Conservation (phyloP, 495 filamentous ascomycete genomes). For the Copromyces sp. region DNA sequence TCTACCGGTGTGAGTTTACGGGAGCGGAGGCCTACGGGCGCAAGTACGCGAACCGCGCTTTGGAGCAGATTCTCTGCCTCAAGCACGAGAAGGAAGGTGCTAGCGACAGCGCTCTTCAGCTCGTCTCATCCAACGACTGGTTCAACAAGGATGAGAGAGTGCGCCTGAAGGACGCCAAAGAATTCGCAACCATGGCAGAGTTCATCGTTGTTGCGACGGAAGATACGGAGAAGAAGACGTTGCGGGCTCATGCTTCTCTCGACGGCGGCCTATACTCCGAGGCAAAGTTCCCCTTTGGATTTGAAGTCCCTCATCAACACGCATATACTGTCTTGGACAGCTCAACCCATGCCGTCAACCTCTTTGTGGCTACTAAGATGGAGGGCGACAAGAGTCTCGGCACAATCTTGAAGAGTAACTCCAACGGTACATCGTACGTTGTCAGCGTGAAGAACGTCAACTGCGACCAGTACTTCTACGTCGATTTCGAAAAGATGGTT, state of each 20-base stretch:
- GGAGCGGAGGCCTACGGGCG: constrained; percentile 41
- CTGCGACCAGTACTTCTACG: constrained; percentile 60
- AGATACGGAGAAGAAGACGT: constrained; percentile 49
- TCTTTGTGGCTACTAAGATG: constrained; percentile 72
- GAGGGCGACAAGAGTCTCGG: constrained; percentile 55
- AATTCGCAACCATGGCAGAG: constrained; percentile 87
- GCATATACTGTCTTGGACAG: constrained; percentile 90
- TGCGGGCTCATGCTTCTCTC: constrained; percentile 72
- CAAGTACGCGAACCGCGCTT: constrained; percentile 51
- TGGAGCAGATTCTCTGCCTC: constrained; percentile 73
- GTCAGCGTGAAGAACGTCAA: constrained; percentile 70
- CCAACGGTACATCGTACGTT: constrained; percentile 91
- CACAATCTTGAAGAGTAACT: constrained; percentile 94
- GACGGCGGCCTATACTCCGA: constrained; percentile 74
- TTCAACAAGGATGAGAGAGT: constrained; percentile 47
- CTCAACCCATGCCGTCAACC: constrained; percentile 82
- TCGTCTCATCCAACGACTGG: constrained; percentile 65
- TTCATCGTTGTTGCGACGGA: constrained; percentile 84
- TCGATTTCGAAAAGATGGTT: constrained; percentile 93
- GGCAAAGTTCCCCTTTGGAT: constrained; percentile 73
- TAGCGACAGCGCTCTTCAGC: constrained; percentile 50
- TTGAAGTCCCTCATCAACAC: constrained; percentile 60
- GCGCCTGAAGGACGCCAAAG: constrained; percentile 58
- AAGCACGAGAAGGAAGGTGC: constrained; percentile 54
- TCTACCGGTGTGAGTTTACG: constrained; percentile 74